Evolutionary conservation across 148 eudicot species (phyloP).

Genomic region (Arbutus unedo): DNA sequence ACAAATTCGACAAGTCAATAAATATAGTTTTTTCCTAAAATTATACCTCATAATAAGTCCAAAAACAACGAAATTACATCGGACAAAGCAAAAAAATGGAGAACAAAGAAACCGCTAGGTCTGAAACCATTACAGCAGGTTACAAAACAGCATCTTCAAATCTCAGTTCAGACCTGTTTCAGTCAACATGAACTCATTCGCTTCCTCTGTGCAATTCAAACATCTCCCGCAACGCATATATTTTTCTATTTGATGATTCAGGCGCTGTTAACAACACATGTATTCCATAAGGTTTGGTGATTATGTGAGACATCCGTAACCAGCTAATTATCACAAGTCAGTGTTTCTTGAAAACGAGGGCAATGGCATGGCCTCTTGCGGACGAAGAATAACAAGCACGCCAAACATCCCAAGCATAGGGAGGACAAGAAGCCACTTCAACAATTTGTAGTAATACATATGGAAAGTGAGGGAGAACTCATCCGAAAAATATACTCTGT

Average conservation of each 20-base stretch:
- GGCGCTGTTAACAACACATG: neutral
- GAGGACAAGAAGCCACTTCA: constrained; percentile 92
- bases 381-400: constrained; percentile 73
- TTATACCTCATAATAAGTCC: neutral
- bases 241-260: neutral
- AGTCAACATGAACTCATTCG: neutral
- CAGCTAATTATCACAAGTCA: constrained; percentile 45
- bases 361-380: constrained; percentile 83
- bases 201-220: neutral
- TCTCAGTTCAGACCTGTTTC: constrained; percentile 13
- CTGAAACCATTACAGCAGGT: constrained; percentile 1
- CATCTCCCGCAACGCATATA: neutral
- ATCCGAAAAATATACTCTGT: constrained; percentile 76
- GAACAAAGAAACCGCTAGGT: neutral
- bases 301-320: neutral
- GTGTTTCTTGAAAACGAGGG: constrained; percentile 91
- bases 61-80: constrained; percentile 15
- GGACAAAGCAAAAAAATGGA: neutral
- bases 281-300: neutral
- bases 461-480: constrained; percentile 92
- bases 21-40: constrained; percentile 8
- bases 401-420: constrained; percentile 98
- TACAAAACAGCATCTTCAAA: neutral
- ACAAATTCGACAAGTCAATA: constrained; percentile 1
- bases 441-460: constrained; percentile 79